Percentiles rank a stretch among this genome's conserved stretches.
phyloP scores from a whole-genome alignment of 2,329 filamentous ascomycete species.

The Cordyceps fumosorosea region DNA sequence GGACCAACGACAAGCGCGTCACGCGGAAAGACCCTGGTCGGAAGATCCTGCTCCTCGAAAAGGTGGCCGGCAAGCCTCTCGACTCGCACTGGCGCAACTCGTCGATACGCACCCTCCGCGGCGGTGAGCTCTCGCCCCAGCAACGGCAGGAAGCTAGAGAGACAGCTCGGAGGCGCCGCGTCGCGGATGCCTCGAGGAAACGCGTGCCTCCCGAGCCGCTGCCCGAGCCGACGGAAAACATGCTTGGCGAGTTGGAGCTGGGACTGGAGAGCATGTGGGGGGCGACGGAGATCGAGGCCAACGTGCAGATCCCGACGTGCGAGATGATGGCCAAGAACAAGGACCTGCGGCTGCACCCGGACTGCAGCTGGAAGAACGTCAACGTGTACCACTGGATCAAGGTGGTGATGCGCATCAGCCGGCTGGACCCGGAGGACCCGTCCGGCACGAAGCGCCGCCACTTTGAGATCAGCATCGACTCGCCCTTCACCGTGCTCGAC shows the following conservation, averaged over 20 bases:
- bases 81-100: constrained; percentile 68
- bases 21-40: constrained; percentile 77
- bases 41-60: constrained; percentile 84
- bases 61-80: constrained; percentile 71
- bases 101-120: constrained; percentile 68
- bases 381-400: constrained; percentile 97
- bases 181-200: constrained; percentile 43
- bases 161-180: constrained; percentile 43
- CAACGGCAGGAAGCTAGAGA: constrained; percentile 43
- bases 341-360: constrained; percentile 64
- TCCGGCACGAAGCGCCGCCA: constrained; percentile 68
- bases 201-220: constrained; percentile 34
- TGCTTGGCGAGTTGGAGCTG: constrained; percentile 72
- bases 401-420: constrained; percentile 89
- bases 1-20: constrained; percentile 76
- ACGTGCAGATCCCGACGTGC: constrained; percentile 84
- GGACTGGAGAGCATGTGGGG: constrained; percentile 68
- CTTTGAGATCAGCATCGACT: constrained; percentile 95
- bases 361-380: constrained; percentile 90
- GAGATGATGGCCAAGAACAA: constrained; percentile 74
- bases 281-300: constrained; percentile 91
- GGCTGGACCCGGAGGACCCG: constrained; percentile 70
- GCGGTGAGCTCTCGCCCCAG: constrained; percentile 62
- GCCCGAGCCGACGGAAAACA: constrained; percentile 55
- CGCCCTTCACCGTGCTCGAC: constrained; percentile 86